Base-by-base conservation (phyloP, 116 monocot species). In the Posidonia oceanica region DNA sequence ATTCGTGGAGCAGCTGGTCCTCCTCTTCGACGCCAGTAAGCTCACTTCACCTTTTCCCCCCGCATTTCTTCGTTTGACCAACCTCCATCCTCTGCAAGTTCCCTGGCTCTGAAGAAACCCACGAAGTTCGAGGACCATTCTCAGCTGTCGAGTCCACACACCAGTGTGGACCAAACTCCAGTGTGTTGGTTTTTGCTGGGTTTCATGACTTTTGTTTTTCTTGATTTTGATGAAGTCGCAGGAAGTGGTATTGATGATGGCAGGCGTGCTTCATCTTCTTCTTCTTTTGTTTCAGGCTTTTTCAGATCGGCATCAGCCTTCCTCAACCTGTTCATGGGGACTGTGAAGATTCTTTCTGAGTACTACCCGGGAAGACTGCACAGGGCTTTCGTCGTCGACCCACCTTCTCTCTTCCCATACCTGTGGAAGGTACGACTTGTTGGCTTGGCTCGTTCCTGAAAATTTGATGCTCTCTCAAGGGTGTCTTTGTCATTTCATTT, bases 1-100 rank as follows among this genome's bases (percentile, higher is more conserved):
- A 76, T 87, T 79, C 41, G 87, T 89, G 22, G 89, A 92, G 72
- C 97, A 89, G 69, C 83, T 97, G 42, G 87, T 89, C 14, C 61
- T 92, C 57, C 69, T 97, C 69, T 97, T 89, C 52, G 92, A 97
- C 68, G 97, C 92, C 3, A 87, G 97, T 92, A 78, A 83, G 92
- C 15, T 7, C 29, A 29, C 29, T 1, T 29, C 29, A 29, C 29
- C 29, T 29, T 29, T 29, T 29, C 29, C 29, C 1, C 29, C 64
- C 36, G 12, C 36, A 12, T 40, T 54, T 21, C 56, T 44, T 5
- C 54, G 53, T 22, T 8, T 21, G 12, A 12, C 39, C 36, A 39
- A 15, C 39, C 39, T 15, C 39, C 39, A 15, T 40, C 15, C 38
- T 64, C 64, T 17, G 64, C 17, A 38, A 40, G 44, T 66, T 39